A percentile compares a stretch with the other conserved stretches of the same genome.
Evolutionary conservation across 129 eudicot genomes (phyloP).

Genomic region (Helichrysum umbraculigerum): DNA sequence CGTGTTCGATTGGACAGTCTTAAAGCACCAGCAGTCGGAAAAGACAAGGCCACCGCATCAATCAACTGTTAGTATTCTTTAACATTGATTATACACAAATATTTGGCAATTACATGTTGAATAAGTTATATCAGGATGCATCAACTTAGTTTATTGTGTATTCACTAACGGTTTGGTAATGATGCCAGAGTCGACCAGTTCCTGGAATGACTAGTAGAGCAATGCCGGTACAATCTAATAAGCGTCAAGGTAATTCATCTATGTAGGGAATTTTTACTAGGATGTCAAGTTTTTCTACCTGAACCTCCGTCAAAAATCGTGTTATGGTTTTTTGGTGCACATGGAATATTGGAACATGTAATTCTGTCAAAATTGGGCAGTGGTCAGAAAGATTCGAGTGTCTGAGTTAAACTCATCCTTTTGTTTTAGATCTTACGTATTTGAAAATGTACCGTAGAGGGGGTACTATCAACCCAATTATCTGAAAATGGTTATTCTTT

Average conservation of each 20-base stretch:
- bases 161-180: constrained; percentile 15
- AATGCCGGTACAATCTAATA: constrained; percentile 49
- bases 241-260: constrained; percentile 64
- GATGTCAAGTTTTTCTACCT: background rate
- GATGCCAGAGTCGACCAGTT: constrained; percentile 53
- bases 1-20: constrained; percentile 85
- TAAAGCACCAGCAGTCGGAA: constrained; percentile 79
- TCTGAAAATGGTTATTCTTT: background rate
- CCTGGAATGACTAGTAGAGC: constrained; percentile 60
- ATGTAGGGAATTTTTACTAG: constrained; percentile 10
- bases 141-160: background rate
- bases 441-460: constrained; percentile 2
- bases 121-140: background rate
- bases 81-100: background rate
- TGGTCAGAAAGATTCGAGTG: constrained; percentile 6
- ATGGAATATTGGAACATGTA: constrained; percentile 1
- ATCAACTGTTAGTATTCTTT: constrained; percentile 42
- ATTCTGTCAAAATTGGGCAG: background rate
- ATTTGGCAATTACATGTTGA: constrained; percentile 4
- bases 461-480: background rate
- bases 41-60: constrained; percentile 44
- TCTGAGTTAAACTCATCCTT: constrained; percentile 12
- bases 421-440: background rate
- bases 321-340: constrained; percentile 18
- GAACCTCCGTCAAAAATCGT: background rate